Evolutionary conservation across 768 basidiomycete species (phyloP).

Genomic region (Tremella yokohamensis): DNA sequence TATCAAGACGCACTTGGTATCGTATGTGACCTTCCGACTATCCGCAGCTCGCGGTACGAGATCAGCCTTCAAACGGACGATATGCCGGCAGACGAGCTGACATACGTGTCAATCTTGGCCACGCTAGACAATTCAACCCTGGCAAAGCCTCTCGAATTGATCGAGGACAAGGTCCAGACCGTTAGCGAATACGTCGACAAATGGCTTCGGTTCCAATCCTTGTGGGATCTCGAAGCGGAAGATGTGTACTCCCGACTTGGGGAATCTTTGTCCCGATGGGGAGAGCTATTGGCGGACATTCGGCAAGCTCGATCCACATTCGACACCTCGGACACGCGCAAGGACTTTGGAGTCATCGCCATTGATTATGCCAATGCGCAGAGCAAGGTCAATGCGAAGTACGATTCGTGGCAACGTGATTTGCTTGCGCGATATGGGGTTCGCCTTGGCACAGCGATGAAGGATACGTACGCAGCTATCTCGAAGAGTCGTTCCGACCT

Average conservation of each 20-base stretch:
- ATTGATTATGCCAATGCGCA: slow-evolving; percentile 99
- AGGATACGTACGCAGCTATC: slow-evolving; percentile 92
- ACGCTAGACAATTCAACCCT: slow-evolving; percentile 71
- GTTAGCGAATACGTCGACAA: slow-evolving; percentile 88
- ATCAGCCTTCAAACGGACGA: slow-evolving; percentile 87
- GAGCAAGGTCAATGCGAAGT: slow-evolving; percentile 94
- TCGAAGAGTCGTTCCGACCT: slow-evolving; percentile 90
- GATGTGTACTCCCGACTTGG: slow-evolving; percentile 88
- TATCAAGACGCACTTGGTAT: slow-evolving; percentile 90
- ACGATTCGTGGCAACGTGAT: slow-evolving; percentile 96
- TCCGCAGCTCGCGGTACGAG: slow-evolving; percentile 94
- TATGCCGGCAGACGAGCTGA: slow-evolving; percentile 62
- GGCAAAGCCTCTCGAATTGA: slow-evolving; percentile 73
- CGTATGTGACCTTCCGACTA: slow-evolving; percentile 77
- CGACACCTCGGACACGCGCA: slow-evolving; percentile 91
- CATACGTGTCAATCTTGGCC: slow-evolving; percentile 62
- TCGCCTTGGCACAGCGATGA: slow-evolving; percentile 92
- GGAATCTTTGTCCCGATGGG: slow-evolving; percentile 89
- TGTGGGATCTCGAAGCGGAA: slow-evolving; percentile 98
- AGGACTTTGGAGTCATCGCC: slow-evolving; percentile 84
- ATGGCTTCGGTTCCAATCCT: slow-evolving; percentile 98
- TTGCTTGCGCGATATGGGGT: slow-evolving; percentile 86
- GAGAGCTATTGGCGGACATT: slow-evolving; percentile 92
- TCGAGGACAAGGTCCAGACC: slow-evolving; percentile 73
- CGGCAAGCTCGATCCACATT: slow-evolving; percentile 94